Percentiles rank a stretch among this genome's conserved stretches.
Conservation (phyloP, 2,329 filamentous ascomycete species). For the Grosmannia penicillata region DNA sequence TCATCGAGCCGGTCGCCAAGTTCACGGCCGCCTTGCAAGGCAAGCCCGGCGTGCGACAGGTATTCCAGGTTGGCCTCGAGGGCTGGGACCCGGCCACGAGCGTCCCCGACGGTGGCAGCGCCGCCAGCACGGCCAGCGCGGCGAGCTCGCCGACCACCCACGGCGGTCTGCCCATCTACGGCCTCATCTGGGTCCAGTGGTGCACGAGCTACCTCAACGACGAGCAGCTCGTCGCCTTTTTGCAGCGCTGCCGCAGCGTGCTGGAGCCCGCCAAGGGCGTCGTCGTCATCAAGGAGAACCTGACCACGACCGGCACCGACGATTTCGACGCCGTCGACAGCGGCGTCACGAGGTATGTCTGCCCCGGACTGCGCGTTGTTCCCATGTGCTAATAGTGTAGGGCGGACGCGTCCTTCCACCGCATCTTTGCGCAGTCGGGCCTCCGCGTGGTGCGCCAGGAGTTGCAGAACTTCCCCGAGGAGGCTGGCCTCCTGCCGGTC, state of each 20-base stretch:
- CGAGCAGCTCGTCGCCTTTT: constrained; percentile 50
- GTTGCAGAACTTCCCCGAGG: constrained; percentile 54
- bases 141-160: constrained; percentile 10
- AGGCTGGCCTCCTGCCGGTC: constrained; percentile 50
- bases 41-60: constrained; percentile 40
- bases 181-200: constrained; percentile 85
- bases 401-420: constrained; percentile 55
- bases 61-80: constrained; percentile 63
- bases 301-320: constrained; percentile 43
- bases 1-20: constrained; percentile 72
- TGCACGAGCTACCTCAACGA: constrained; percentile 75
- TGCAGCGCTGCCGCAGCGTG: constrained; percentile 41
- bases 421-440: constrained; percentile 54
- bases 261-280: constrained; percentile 27
- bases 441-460: constrained; percentile 56
- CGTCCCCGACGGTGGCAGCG: constrained; percentile 5
- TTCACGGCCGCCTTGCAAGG: constrained; percentile 53
- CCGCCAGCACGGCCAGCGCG: background rate
- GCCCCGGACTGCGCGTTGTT: background rate
- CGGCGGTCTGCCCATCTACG: constrained; percentile 35
- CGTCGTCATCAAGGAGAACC: constrained; percentile 72
- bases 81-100: constrained; percentile 40
- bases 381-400: constrained; percentile 21
- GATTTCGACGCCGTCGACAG: constrained; percentile 63
- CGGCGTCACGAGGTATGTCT: constrained; percentile 51